These are phyloP conservation scores for Teunomyces funiuensis DNA, from an alignment of 805 yeast genomes.

Conservation along the genomic window DNA sequence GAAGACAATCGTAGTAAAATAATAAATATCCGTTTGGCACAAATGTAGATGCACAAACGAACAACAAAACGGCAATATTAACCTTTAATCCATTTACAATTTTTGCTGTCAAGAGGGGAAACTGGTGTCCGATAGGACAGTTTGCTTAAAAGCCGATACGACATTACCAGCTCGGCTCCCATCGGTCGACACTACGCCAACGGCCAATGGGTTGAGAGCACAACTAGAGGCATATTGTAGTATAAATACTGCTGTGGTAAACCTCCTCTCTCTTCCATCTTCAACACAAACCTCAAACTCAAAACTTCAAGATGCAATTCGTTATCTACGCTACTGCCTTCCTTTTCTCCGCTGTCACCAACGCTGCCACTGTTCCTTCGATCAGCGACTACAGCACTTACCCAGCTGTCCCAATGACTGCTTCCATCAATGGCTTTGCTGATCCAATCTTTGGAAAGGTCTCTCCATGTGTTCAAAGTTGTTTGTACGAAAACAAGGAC, in stretches of 20 bases:
- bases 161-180: no score
- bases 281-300: background rate
- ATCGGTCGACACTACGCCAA: no score
- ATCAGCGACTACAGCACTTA: conserved; percentile 32
- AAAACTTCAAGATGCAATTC: conserved; percentile 3
- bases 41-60: no score
- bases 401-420: conserved; percentile 47
- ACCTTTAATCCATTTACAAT: no score
- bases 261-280: background rate
- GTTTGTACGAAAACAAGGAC: conserved; percentile 33
- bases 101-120: no score
- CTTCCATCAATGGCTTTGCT: conserved; percentile 48
- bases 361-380: conserved; percentile 31
- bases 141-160: no score
- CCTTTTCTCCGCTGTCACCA: conserved; percentile 10
- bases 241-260: background rate
- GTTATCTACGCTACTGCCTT: conserved; percentile 8
- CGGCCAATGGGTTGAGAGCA: no score
- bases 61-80: no score
- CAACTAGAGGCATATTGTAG: no score
- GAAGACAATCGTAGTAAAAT: no score
- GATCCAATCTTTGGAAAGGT: conserved; percentile 39
- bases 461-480: conserved; percentile 42
- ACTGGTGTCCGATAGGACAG: no score
- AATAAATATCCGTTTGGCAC: no score